Evolutionary conservation across 2,329 filamentous ascomycete genomes (phyloP).

Genomic region (Cladosporium sp.): DNA sequence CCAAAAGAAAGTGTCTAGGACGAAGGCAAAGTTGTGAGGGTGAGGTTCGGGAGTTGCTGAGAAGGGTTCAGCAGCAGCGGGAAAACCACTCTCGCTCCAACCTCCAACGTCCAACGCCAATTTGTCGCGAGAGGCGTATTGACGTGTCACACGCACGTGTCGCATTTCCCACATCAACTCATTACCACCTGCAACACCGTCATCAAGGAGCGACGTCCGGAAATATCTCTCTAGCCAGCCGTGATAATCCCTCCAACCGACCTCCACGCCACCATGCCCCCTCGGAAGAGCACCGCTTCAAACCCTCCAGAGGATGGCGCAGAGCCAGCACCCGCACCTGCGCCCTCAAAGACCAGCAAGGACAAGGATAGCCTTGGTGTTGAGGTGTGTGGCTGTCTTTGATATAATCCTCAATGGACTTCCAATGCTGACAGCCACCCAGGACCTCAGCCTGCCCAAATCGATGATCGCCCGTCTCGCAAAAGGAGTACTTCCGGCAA

Average conservation of each 20-base stretch:
- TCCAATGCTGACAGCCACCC: slow-evolving; percentile 13
- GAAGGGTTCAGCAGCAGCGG: not conserved
- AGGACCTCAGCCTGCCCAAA: slow-evolving; percentile 74
- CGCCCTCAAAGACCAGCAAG: slow-evolving; percentile 14
- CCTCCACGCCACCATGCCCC: slow-evolving; percentile 34
- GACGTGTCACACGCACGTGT: no score
- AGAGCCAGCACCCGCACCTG: slow-evolving; percentile 20
- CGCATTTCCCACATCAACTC: no score
- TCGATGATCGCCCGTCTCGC: slow-evolving; percentile 75
- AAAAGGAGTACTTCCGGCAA: slow-evolving; percentile 73
- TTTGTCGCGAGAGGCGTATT: not conserved
- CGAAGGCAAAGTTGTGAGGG: not conserved
- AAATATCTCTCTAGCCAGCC: no score
- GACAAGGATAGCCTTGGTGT: slow-evolving; percentile 40
- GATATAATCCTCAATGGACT: not conserved
- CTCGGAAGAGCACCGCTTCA: slow-evolving; percentile 43
- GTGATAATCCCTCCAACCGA: no score
- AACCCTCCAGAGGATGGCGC: slow-evolving; percentile 26
- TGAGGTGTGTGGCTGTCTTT: slow-evolving; percentile 31
- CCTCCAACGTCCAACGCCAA: not conserved
- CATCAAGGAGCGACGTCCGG: no score
- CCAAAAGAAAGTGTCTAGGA: no score
- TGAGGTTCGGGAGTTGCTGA: not conserved
- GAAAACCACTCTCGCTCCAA: not conserved
- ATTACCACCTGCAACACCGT: no score